Evolutionary conservation across 2,329 filamentous ascomycete genomes (phyloP).

Genomic region (Claviceps quebecensis): DNA sequence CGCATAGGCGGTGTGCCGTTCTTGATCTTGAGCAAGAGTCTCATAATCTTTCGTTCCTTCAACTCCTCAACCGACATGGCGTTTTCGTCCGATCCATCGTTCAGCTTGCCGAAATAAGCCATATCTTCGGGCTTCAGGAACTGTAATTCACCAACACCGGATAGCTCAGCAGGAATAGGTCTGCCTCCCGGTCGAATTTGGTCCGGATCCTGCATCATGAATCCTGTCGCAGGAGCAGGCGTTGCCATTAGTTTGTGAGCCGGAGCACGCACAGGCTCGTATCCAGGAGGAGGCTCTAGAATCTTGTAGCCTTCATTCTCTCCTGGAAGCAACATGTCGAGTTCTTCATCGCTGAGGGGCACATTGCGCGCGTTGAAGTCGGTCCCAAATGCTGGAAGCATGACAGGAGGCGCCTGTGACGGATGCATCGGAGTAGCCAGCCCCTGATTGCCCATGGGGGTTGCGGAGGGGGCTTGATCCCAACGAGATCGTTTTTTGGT

Average conservation of each 20-base stretch:
- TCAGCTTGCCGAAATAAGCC: conserved; percentile 95
- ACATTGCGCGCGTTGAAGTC: conserved; percentile 64
- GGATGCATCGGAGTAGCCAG: conserved; percentile 66
- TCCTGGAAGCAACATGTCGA: conserved; percentile 78
- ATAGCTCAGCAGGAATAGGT: conserved; percentile 87
- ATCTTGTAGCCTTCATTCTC: conserved; percentile 88
- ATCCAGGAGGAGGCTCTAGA: conserved; percentile 79
- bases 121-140: conserved; percentile 99
- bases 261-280: conserved; percentile 67
- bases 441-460: conserved; percentile 59
- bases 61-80: conserved; percentile 84
- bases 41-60: conserved; percentile 98
- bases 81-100: conserved; percentile 87
- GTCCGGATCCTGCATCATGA: conserved; percentile 95
- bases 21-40: conserved; percentile 92
- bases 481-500: conserved; percentile 72
- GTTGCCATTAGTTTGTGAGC: conserved; percentile 63
- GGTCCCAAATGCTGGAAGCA: conserved; percentile 57
- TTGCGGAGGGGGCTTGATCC: conserved; percentile 79
- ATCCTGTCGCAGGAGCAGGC: conserved; percentile 64
- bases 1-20: conserved; percentile 97
- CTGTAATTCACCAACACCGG: conserved; percentile 86
- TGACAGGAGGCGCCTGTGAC: conserved; percentile 37
- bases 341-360: conserved; percentile 80
- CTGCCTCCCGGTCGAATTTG: conserved; percentile 72